Percentiles rank a stretch among this genome's conserved stretches.
Conservation (phyloP, 805 yeast species). For the Ogataea dorogensis region DNA sequence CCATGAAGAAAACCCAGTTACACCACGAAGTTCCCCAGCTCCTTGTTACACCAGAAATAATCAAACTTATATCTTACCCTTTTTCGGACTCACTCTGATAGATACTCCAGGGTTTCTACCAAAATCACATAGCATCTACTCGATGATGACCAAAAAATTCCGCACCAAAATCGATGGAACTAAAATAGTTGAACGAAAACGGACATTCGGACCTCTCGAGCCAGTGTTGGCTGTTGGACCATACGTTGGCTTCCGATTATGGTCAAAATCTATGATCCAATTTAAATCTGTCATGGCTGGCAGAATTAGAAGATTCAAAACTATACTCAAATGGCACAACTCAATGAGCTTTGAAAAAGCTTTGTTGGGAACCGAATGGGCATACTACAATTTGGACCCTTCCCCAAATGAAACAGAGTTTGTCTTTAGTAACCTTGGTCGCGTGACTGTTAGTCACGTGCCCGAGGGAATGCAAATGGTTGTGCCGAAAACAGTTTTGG, state of each 20-base stretch:
- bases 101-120: slow-evolving; percentile 33
- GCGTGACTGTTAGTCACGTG: slow-evolving; percentile 9
- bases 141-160: slow-evolving; percentile 8
- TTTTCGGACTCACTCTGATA: slow-evolving; percentile 18
- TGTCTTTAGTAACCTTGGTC: slow-evolving; percentile 19
- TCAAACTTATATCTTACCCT: slow-evolving; percentile 12
- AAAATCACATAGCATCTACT: slow-evolving; percentile 21
- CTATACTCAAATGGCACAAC: too few species aligned
- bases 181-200: neutral
- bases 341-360: too few species aligned
- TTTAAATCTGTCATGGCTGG: neutral
- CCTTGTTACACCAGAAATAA: slow-evolving; percentile 22
- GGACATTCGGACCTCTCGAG: neutral
- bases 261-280: too few species aligned
- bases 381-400: too few species aligned
- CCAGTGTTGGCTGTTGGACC: neutral
- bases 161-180: neutral
- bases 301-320: neutral
- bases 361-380: too few species aligned
- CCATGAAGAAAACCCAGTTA: slow-evolving; percentile 8
- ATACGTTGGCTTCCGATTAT: slow-evolving; percentile 1
- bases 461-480: slow-evolving; percentile 10
- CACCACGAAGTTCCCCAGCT: slow-evolving; percentile 13
- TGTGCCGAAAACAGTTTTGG: slow-evolving; percentile 11
- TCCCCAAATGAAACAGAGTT: slow-evolving; percentile 12